Evolutionary conservation across 768 basidiomycete genomes (phyloP).

Genomic region (Dacryopinax spathularia): DNA sequence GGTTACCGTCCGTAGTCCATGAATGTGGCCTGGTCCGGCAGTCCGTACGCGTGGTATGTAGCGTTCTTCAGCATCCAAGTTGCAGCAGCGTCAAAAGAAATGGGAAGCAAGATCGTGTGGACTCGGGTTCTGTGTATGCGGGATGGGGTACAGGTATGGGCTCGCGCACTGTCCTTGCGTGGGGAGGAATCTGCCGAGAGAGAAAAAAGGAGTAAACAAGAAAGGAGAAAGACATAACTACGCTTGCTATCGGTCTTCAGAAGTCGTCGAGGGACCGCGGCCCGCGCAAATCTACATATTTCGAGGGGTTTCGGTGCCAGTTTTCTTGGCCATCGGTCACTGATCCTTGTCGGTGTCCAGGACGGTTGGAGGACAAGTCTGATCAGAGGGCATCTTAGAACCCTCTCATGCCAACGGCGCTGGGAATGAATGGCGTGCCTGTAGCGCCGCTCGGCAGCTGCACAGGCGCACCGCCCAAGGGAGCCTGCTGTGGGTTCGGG

Average conservation of each 20-base stretch:
- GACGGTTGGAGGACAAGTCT: not conserved
- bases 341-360: no score
- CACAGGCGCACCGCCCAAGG: not conserved
- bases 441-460: not conserved
- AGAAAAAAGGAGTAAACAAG: not conserved
- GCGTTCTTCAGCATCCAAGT: not conserved
- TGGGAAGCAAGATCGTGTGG: not conserved
- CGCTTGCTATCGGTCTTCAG: no score
- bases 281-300: no score
- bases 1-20: not conserved
- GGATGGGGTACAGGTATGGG: slow-evolving; percentile 3
- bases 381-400: not conserved
- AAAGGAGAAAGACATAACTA: not conserved
- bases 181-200: not conserved
- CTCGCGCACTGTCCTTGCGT: slow-evolving; percentile 3
- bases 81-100: not conserved
- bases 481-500: not conserved
- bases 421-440: not conserved
- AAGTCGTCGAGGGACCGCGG: no score
- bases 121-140: not conserved
- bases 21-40: not conserved
- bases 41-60: not conserved
- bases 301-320: no score
- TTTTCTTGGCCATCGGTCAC: no score
- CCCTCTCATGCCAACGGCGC: not conserved